These are phyloP conservation scores for Suhomyces sp. DNA, from an alignment of 805 yeast species.

Conservation along the genomic window DNA sequence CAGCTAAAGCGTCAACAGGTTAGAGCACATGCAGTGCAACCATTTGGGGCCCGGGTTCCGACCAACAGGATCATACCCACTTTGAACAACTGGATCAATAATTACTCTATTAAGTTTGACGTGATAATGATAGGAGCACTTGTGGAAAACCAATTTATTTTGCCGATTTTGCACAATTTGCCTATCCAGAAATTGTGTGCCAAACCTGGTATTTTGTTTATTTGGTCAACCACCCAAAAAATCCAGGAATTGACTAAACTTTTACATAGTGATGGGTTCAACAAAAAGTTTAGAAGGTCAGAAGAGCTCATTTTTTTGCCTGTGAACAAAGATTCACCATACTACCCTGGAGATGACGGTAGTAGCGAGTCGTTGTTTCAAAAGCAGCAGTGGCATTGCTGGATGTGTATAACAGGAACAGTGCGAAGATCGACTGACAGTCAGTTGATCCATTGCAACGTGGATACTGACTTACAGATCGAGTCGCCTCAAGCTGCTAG, in stretches of 20 bases:
- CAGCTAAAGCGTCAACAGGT: slow-evolving; percentile 62
- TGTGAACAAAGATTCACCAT: slow-evolving; percentile 59
- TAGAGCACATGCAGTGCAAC: slow-evolving; percentile 49
- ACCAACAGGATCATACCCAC: slow-evolving; percentile 54
- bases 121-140: slow-evolving; percentile 91
- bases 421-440: slow-evolving; percentile 81
- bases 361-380: slow-evolving; percentile 43
- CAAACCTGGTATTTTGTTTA: slow-evolving; percentile 79
- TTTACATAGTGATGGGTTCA: slow-evolving; percentile 48
- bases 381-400: slow-evolving; percentile 91
- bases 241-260: slow-evolving; percentile 59
- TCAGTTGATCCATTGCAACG: slow-evolving; percentile 85
- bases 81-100: slow-evolving; percentile 59
- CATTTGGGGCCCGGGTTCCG: slow-evolving; percentile 62
- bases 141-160: slow-evolving; percentile 66
- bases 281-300: slow-evolving; percentile 74
- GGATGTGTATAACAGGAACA: slow-evolving; percentile 97
- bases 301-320: slow-evolving; percentile 87
- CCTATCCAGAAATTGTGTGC: slow-evolving; percentile 75
- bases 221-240: slow-evolving; percentile 82
- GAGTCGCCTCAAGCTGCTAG: slow-evolving; percentile 36
- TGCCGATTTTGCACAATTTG: slow-evolving; percentile 57
- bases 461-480: slow-evolving; percentile 82
- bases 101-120: slow-evolving; percentile 66
- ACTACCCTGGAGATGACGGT: slow-evolving; percentile 55